Evolutionary conservation across 345 rosid genomes (phyloP).

Genomic region (Brassica nigra): DNA sequence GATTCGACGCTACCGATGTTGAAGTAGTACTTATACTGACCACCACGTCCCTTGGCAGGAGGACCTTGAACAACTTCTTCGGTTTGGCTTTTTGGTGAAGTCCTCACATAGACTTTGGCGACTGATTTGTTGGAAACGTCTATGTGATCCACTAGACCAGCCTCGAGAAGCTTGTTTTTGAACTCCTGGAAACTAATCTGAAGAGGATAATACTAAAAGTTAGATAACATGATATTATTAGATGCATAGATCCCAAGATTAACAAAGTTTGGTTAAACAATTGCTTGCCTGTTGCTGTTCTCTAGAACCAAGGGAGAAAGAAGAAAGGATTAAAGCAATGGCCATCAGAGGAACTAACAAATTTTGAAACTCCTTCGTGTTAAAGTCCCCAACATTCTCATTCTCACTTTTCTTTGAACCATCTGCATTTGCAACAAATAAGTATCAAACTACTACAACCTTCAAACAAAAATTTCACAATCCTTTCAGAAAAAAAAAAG

Average conservation of each 20-base stretch:
- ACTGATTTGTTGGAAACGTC: constrained; percentile 87
- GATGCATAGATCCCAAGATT: background rate
- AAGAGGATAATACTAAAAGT: background rate
- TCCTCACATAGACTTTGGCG: constrained; percentile 80
- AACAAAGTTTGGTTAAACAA: background rate
- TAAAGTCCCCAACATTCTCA: constrained; percentile 49
- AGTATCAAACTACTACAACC: background rate
- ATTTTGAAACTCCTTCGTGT: constrained; percentile 53
- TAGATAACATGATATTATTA: background rate
- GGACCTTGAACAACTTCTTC: constrained; percentile 54
- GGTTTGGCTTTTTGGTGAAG: constrained; percentile 46
- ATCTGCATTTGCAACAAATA: constrained; percentile 55
- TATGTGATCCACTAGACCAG: constrained; percentile 87
- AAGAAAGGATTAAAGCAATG: constrained; percentile 52
- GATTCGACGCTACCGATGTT: background rate
- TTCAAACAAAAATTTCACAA: constrained; percentile 5
- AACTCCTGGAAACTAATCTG: constrained; percentile 96
- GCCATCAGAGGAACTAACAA: constrained; percentile 54
- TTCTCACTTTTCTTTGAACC: constrained; percentile 63
- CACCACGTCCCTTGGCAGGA: constrained; percentile 47
- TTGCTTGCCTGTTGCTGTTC: constrained; percentile 67
- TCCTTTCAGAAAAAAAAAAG: constrained; percentile 3
- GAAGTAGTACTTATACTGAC: background rate
- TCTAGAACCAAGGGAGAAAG: constrained; percentile 46
- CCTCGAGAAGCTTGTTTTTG: constrained; percentile 52